Conservation (phyloP, 106 monocot species). For the Apostasia ramifera region DNA sequence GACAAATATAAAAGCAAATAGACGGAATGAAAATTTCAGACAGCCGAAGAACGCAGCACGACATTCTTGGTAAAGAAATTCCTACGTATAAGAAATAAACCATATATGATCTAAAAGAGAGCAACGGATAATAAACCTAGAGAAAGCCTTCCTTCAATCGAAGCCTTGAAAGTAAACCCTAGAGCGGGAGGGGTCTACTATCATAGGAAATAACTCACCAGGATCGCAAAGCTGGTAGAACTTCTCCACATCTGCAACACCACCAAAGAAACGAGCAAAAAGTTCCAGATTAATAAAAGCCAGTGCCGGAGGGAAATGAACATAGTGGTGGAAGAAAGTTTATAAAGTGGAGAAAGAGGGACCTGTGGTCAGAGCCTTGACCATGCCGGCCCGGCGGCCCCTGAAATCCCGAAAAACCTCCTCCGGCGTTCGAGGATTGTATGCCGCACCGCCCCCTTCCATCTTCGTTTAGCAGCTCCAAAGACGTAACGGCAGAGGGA, state of each 20-base stretch:
- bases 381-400: slow-evolving; percentile 1
- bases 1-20: too few relatives aligned
- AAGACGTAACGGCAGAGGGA: neutral
- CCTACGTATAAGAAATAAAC: too few relatives aligned
- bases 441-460: slow-evolving; percentile 6
- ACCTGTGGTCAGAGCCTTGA: slow-evolving; percentile 12
- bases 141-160: too few relatives aligned
- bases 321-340: too few relatives aligned
- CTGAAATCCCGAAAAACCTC: slow-evolving; percentile 9
- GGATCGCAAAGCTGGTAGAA: slow-evolving; percentile 10
- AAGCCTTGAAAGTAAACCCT: too few relatives aligned
- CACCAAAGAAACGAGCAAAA: neutral
- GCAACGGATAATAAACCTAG: too few relatives aligned
- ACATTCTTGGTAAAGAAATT: too few relatives aligned
- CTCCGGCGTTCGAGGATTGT: slow-evolving; percentile 9
- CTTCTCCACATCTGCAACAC: neutral
- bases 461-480: neutral
- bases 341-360: neutral
- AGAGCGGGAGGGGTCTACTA: neutral
- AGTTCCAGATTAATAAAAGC: neutral
- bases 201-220: neutral
- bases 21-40: too few relatives aligned
- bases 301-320: too few relatives aligned
- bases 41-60: too few relatives aligned
- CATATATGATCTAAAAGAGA: too few relatives aligned